Conservation (phyloP, 192 early-diverging fungal genomes). For the Coemansia furcata region DNA sequence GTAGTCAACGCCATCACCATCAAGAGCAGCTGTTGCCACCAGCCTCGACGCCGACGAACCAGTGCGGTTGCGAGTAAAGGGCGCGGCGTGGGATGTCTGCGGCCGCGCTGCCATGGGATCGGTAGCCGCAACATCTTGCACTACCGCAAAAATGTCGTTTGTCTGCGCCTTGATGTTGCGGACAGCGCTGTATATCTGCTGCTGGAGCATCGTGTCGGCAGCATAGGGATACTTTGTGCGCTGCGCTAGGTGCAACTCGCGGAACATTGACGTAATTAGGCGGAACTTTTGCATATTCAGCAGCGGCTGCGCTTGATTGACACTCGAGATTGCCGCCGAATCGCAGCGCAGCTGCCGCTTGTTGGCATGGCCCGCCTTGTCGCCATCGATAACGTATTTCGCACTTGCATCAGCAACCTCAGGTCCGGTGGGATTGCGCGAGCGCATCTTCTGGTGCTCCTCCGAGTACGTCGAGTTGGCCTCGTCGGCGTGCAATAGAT, state of each 20-base stretch:
- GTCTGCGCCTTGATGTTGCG: slow-evolving; percentile 51
- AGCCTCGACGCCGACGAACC: slow-evolving; percentile 41
- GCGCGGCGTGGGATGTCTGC: slow-evolving; percentile 18
- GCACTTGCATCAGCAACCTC: not conserved
- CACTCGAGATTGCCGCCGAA: slow-evolving; percentile 33
- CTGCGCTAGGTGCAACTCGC: slow-evolving; percentile 51
- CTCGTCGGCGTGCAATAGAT: slow-evolving; percentile 54
- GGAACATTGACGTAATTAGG: slow-evolving; percentile 53
- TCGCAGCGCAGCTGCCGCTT: slow-evolving; percentile 23
- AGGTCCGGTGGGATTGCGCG: slow-evolving; percentile 35
- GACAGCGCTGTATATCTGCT: slow-evolving; percentile 52
- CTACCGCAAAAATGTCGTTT: slow-evolving; percentile 45
- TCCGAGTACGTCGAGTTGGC: slow-evolving; percentile 55
- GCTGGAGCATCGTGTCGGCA: slow-evolving; percentile 51
- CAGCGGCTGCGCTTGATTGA: slow-evolving; percentile 52
- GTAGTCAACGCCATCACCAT: slow-evolving; percentile 16
- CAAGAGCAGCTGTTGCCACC: not conserved
- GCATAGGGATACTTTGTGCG: slow-evolving; percentile 52
- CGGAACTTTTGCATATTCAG: slow-evolving; percentile 57
- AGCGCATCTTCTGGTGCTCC: slow-evolving; percentile 49
- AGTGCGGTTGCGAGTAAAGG: slow-evolving; percentile 33
- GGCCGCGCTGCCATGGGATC: slow-evolving; percentile 22
- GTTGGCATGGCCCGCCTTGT: not conserved
- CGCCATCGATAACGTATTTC: not conserved
- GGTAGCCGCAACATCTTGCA: slow-evolving; percentile 36